A percentile compares a stretch with the other conserved stretches of the same genome.
phyloP scores from a whole-genome alignment of 805 yeast species.

The Lipomyces chichibuensis region DNA sequence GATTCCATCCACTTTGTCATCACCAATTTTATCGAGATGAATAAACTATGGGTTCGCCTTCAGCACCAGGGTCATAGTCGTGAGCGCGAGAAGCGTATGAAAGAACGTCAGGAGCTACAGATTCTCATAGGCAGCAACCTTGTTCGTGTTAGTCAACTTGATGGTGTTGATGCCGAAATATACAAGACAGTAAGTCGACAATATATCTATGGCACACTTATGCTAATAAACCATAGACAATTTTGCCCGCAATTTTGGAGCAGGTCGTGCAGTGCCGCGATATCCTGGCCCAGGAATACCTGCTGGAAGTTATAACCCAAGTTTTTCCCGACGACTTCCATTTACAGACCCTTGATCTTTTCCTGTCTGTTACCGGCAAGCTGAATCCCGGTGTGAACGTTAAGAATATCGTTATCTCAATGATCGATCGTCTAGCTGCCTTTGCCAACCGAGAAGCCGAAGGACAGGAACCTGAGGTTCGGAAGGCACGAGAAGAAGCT shows the following conservation, averaged over 20 bases:
- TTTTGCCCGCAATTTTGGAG: conserved; percentile 80
- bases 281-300: conserved; percentile 86
- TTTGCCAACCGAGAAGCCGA: conserved; percentile 52
- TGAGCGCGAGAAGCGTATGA: conserved; percentile 71
- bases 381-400: conserved; percentile 73
- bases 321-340: conserved; percentile 95
- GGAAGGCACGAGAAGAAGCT: conserved; percentile 30
- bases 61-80: conserved; percentile 94
- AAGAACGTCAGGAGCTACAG: conserved; percentile 85
- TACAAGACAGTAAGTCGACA: conserved; percentile 42
- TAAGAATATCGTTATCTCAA: conserved; percentile 64
- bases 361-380: conserved; percentile 65
- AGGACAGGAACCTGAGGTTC: conserved; percentile 37
- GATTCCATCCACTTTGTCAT: conserved; percentile 79
- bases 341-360: conserved; percentile 66
- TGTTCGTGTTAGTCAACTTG: conserved; percentile 84
- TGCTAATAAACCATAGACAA: conserved; percentile 42
- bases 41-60: conserved; percentile 93
- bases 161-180: conserved; percentile 58
- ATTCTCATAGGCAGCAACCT: conserved; percentile 91
- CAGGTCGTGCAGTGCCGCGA: conserved; percentile 93
- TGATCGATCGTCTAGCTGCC: conserved; percentile 68
- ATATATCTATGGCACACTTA: not conserved
- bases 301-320: conserved; percentile 88
- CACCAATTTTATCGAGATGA: conserved; percentile 94